Evolutionary conservation across 1,139 yeast genomes (phyloP).

Genomic region (Suhomyces bokatorum): DNA sequence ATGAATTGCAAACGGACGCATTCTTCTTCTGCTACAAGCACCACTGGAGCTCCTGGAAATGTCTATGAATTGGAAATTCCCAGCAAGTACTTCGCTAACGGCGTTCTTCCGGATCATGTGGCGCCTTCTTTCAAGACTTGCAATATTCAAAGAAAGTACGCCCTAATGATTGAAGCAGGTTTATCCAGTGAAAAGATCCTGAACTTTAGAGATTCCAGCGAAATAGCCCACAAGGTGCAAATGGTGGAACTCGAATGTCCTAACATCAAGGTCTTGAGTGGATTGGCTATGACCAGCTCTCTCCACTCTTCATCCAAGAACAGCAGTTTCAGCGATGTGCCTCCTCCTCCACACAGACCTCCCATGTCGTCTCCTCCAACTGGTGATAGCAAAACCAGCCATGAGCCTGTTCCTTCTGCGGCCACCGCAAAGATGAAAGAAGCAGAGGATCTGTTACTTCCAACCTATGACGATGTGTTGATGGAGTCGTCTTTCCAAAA

Average conservation of each 20-base stretch:
- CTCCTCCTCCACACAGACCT: background rate
- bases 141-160: slow-evolving; percentile 53
- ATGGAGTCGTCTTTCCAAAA: slow-evolving; percentile 15
- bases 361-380: too few species aligned
- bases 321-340: slow-evolving; percentile 2
- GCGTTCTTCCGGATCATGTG: slow-evolving; percentile 49
- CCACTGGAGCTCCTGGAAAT: slow-evolving; percentile 17
- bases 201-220: slow-evolving; percentile 23
- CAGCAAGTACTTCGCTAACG: slow-evolving; percentile 35
- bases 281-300: slow-evolving; percentile 30
- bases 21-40: slow-evolving; percentile 26
- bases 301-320: slow-evolving; percentile 12
- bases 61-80: slow-evolving; percentile 52
- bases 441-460: slow-evolving; percentile 6
- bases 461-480: slow-evolving; percentile 16
- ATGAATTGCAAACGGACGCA: slow-evolving; percentile 32
- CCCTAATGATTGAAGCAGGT: slow-evolving; percentile 45
- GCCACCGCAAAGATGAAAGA: background rate
- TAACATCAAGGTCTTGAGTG: slow-evolving; percentile 45
- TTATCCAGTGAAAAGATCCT: slow-evolving; percentile 36
- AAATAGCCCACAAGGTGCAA: slow-evolving; percentile 23
- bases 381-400: too few species aligned
- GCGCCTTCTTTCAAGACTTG: slow-evolving; percentile 61
- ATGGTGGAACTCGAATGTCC: slow-evolving; percentile 37
- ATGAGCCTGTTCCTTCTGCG: background rate